These are phyloP conservation scores for Phytophthora quininea DNA, from an alignment of 352 stramenopile species.

Conservation along the genomic window DNA sequence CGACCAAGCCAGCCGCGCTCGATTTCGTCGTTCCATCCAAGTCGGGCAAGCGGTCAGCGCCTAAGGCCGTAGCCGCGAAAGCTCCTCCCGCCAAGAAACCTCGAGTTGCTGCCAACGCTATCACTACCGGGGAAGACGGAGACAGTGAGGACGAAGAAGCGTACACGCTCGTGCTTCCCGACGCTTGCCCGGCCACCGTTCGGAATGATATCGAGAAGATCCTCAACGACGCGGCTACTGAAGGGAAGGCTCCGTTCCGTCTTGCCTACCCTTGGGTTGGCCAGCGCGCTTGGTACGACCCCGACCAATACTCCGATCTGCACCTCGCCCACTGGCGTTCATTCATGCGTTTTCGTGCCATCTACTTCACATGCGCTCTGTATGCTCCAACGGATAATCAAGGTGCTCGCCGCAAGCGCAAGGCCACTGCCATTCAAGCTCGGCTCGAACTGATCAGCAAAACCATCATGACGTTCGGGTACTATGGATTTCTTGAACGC, in stretches of 20 bases:
- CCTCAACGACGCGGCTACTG: too few relatives aligned
- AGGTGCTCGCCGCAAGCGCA: background rate
- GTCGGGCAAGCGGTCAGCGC: too few relatives aligned
- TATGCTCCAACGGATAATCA: background rate
- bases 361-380: background rate
- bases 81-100: too few relatives aligned
- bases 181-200: background rate
- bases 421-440: background rate
- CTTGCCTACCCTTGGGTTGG: background rate
- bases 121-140: too few relatives aligned
- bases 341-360: background rate
- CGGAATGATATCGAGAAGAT: background rate
- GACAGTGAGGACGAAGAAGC: too few relatives aligned
- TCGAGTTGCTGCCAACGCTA: too few relatives aligned
- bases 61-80: too few relatives aligned
- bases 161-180: too few relatives aligned
- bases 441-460: background rate
- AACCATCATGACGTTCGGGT: constrained; percentile 3
- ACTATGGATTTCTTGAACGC: background rate
- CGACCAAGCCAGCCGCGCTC: too few relatives aligned
- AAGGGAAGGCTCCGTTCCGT: background rate
- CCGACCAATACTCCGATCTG: background rate
- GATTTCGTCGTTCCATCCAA: too few relatives aligned
- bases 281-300: constrained; percentile 7
- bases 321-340: background rate